A percentile compares a stretch with the other conserved stretches of the same genome.
phyloP scores from a whole-genome alignment of 2,329 filamentous ascomycete species.

The Aspergillus puulaauensis region DNA sequence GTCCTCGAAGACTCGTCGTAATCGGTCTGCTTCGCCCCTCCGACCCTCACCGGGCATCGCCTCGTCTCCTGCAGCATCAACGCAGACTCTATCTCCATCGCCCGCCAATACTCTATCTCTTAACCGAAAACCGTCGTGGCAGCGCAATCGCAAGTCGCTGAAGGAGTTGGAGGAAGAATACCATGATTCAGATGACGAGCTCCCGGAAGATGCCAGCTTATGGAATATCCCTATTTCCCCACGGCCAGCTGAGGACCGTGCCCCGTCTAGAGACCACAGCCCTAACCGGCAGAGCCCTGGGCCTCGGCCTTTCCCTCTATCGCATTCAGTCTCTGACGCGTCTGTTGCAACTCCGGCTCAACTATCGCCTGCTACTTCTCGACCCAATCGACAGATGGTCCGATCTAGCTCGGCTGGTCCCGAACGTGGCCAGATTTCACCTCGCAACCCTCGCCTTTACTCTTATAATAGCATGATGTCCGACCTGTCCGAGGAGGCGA shows the following conservation, averaged over 20 bases:
- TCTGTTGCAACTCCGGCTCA: conserved; percentile 23
- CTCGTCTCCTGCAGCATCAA: conserved; percentile 28
- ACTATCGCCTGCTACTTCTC: conserved; percentile 31
- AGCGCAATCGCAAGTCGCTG: conserved; percentile 46
- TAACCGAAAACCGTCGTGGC: conserved; percentile 41
- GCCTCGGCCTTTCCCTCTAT: conserved; percentile 43
- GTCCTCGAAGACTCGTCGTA: conserved; percentile 29
- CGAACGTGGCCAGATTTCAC: conserved; percentile 41
- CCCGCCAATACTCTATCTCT: conserved; percentile 22
- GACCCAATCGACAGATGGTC: conserved; percentile 27
- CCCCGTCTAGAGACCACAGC: conserved; percentile 40
- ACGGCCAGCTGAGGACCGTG: conserved; percentile 40
- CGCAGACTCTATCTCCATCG: conserved; percentile 27
- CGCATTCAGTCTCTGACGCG: conserved; percentile 35
- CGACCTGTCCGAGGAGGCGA: conserved; percentile 60
- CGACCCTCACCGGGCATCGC: conserved; percentile 24
- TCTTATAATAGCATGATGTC: conserved; percentile 60
- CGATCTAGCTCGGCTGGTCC: conserved; percentile 43
- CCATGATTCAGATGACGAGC: conserved; percentile 51
- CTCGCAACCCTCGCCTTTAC: conserved; percentile 50
- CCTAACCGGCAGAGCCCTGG: conserved; percentile 42
- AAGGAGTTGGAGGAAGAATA: conserved; percentile 52
- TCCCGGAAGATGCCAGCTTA: conserved; percentile 51
- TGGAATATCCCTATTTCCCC: conserved; percentile 54
- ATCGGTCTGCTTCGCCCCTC: conserved; percentile 32